Conservation (phyloP, 192 early-diverging fungal genomes). For the Rhizoclosmatium sp. region DNA sequence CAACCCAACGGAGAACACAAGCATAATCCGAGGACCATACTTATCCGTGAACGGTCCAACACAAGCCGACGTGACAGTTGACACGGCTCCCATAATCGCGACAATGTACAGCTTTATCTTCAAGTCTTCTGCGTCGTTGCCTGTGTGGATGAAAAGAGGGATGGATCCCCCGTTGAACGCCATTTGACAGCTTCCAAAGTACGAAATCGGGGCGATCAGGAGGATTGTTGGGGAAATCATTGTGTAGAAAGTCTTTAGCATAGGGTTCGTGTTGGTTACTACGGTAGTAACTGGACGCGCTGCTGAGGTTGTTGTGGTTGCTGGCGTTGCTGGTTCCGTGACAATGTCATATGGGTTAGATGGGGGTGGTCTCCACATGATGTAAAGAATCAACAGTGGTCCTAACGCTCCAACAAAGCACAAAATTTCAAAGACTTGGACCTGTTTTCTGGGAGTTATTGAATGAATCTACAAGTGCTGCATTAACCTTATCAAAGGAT, state of each 20-base stretch:
- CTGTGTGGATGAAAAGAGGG: conserved; percentile 35
- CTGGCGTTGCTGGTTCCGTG: neutral
- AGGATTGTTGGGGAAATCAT: conserved; percentile 25
- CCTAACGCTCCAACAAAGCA: conserved; percentile 16
- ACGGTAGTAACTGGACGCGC: neutral
- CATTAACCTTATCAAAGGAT: conserved; percentile 26
- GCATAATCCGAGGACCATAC: conserved; percentile 25
- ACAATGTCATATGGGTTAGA: conserved; percentile 27
- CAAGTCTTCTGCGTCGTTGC: conserved; percentile 2
- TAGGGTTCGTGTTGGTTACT: neutral
- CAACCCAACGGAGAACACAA: conserved; percentile 5
- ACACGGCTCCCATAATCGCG: conserved; percentile 6
- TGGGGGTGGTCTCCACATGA: conserved; percentile 21
- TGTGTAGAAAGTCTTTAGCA: conserved; percentile 27
- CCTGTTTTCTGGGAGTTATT: neutral
- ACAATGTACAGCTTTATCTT: conserved; percentile 25
- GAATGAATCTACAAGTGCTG: neutral
- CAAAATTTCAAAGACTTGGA: conserved; percentile 29
- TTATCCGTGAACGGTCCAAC: conserved; percentile 27
- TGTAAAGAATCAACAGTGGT: conserved; percentile 8
- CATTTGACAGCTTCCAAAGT: conserved; percentile 31
- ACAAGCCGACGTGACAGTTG: conserved; percentile 11
- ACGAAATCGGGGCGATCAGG: conserved; percentile 25
- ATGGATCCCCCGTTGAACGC: conserved; percentile 36
- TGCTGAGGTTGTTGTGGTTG: neutral